A percentile compares a stretch with the other conserved stretches of the same genome.
These are phyloP conservation scores for Stipa capillata DNA, from an alignment of 176 grass and related monocot genomes.

Conservation along the genomic window DNA sequence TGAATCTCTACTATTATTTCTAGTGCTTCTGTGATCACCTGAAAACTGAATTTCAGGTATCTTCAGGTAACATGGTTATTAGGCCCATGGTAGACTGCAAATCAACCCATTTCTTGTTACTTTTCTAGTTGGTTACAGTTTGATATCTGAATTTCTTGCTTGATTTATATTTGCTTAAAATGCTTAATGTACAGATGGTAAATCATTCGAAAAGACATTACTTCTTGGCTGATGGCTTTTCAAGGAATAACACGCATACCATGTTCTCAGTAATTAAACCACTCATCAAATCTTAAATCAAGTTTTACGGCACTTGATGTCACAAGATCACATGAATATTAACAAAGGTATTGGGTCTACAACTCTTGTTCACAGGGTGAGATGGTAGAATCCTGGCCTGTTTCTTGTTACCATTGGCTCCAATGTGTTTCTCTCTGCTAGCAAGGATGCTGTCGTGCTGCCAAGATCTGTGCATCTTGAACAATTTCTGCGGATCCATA, in stretches of 20 bases:
- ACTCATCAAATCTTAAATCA: background rate
- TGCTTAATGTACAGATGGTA: background rate
- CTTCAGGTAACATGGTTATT: background rate
- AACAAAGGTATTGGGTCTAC: no score
- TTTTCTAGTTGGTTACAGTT: background rate
- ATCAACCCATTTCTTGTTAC: background rate
- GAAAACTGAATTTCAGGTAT: background rate
- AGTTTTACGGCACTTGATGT: background rate
- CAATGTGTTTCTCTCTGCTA: background rate
- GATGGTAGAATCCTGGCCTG: background rate
- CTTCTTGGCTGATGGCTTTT: no score
- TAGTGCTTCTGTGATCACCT: background rate
- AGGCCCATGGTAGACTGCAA: background rate
- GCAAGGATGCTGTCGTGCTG: background rate
- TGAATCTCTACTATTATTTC: background rate
- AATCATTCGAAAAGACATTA: background rate
- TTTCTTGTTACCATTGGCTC: background rate
- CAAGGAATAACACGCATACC: background rate
- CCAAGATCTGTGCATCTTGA: background rate
- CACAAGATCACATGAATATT: no score
- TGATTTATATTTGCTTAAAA: background rate
- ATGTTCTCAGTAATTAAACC: background rate
- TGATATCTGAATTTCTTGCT: background rate
- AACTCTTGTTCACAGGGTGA: background rate
- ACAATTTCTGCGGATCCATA: background rate